Conservation (phyloP, 768 basidiomycete genomes). For the Galerina sulciceps region DNA sequence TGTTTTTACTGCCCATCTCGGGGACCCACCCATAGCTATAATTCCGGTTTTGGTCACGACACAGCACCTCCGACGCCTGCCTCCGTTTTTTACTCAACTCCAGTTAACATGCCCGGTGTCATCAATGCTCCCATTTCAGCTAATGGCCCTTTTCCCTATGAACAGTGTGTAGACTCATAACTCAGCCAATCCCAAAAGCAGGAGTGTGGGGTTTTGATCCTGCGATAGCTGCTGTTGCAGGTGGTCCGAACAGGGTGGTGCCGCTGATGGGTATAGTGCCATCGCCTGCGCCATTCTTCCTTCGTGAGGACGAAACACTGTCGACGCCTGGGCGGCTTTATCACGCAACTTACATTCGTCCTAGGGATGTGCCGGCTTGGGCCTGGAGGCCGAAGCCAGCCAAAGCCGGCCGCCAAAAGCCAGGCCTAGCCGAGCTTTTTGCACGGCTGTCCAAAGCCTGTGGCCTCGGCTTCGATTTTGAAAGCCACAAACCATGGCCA, state of each 20-base stretch:
- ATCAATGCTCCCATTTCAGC: constrained; percentile 7
- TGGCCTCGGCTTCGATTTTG: too few relatives aligned
- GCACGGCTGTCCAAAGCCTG: too few relatives aligned
- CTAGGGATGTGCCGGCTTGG: too few relatives aligned
- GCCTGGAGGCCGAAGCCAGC: too few relatives aligned
- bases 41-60: constrained; percentile 5
- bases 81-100: constrained; percentile 14
- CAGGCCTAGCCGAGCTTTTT: too few relatives aligned
- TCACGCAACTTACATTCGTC: neutral
- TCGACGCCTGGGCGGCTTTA: neutral
- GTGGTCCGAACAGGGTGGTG: neutral
- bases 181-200: constrained; percentile 4
- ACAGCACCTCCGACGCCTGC: constrained; percentile 9
- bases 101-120: constrained; percentile 5
- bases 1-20: constrained; percentile 37
- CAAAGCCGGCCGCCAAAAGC: too few relatives aligned
- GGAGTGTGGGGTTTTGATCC: constrained; percentile 18
- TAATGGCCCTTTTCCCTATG: constrained; percentile 7
- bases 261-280: neutral
- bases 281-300: constrained; percentile 3
- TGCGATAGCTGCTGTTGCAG: constrained; percentile 16
- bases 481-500: too few relatives aligned
- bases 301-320: constrained; percentile 5
- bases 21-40: constrained; percentile 3
- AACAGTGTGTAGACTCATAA: constrained; percentile 17